Evolutionary conservation across 306 rosid genomes (phyloP), one percentile per base, ranked within the genome.

Genomic region (Sechiopsis laciniata): DNA sequence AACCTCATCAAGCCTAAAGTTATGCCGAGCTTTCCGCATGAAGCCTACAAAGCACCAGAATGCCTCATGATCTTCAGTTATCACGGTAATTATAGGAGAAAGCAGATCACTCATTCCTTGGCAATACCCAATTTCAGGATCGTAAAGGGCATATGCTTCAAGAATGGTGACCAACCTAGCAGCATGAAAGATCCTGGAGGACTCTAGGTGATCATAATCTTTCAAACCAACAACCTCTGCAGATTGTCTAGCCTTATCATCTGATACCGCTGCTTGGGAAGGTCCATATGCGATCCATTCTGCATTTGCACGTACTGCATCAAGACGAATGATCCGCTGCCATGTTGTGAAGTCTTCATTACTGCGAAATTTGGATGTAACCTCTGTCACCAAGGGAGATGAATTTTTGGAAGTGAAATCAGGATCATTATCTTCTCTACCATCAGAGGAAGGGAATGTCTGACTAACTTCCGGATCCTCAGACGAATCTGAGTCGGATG

Each of bases 1-100:
- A 75, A 95, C 85, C 88, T 95, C 97, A 32, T 95, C 99, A 11
- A 95, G 97, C 89, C 99, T 86, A 82, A 95, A 95, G 80, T 95
- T 95, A 77, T 95, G 99, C 72, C 99, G 88, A 40, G 99, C 99
- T 84, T 91, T 91, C 86, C 84, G 90, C 99, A 95, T 95, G 85
- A 95, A 95, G 75, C 99, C 99, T 73, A 89, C 99, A 80, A 95
- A 95, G 82, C 99, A 95, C 99, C 99, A 95, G 89, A 95, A 95
- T 50, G 99, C 99, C 78, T 91, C 99, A 0, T 89, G 91, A 85
- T 95, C 97, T 53, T 95, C 99, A 0, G 88, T 69, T 61, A 95
- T 79, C 48, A 95, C 96, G 60, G 89, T 63, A 79, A 88, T 78
- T 75, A 95, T 95, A 50, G 99, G 99, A 71, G 99, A 95, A 58